Conservation (phyloP, 1,284 basidiomycete genomes). For the Microbotryomycetes sp. region DNA sequence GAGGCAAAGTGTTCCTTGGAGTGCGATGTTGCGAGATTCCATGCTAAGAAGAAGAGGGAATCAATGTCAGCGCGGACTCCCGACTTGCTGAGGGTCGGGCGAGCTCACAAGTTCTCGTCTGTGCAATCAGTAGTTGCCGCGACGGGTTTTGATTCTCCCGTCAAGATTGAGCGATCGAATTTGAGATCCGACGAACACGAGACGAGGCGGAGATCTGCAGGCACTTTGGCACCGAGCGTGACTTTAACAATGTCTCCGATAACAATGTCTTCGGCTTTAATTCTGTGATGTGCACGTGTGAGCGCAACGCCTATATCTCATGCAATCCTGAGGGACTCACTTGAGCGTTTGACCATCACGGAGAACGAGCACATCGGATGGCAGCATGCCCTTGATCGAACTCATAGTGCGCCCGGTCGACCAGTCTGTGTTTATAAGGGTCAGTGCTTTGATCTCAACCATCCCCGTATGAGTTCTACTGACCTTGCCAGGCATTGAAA, state of each 20-base stretch:
- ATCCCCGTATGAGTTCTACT: conserved; percentile 4
- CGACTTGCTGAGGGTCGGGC: neutral
- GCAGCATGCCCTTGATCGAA: conserved; percentile 47
- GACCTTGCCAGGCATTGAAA: conserved; percentile 48
- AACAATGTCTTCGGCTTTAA: conserved; percentile 43
- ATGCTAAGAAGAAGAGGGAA: conserved; percentile 15
- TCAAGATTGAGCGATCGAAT: conserved; percentile 60
- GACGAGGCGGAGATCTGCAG: conserved; percentile 53
- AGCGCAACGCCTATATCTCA: too few relatives aligned
- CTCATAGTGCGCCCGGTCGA: conserved; percentile 46
- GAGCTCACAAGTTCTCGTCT: conserved; percentile 47
- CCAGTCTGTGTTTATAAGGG: too few relatives aligned
- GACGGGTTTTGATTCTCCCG: conserved; percentile 56
- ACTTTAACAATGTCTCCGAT: conserved; percentile 44
- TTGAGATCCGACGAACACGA: conserved; percentile 50
- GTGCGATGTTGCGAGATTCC: conserved; percentile 55
- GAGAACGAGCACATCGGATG: conserved; percentile 43
- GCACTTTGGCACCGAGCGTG: conserved; percentile 46
- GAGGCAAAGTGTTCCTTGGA: conserved; percentile 59
- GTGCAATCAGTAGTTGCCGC: conserved; percentile 50
- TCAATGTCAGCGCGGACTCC: conserved; percentile 22
- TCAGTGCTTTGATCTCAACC: conserved; percentile 5
- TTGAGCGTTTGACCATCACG: conserved; percentile 41
- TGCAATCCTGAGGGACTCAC: too few relatives aligned
- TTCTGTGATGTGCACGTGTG: conserved; percentile 6